Percentiles rank a stretch among this genome's conserved stretches.
phyloP scores from a whole-genome alignment of 805 yeast species.

The Saccharomycopsis babjevae region DNA sequence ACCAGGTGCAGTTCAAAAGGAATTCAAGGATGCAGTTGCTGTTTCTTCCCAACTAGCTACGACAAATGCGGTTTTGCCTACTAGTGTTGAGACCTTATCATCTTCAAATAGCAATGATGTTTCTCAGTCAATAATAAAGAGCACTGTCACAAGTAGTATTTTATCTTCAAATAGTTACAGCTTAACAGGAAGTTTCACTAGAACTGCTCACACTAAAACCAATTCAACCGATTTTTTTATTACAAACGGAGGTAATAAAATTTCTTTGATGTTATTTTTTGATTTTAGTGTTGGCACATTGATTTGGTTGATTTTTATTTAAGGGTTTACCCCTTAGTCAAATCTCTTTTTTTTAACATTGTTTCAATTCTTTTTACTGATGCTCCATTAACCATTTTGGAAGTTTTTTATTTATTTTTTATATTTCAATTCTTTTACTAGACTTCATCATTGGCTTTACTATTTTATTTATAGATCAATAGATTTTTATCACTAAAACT shows the following conservation, averaged over 20 bases:
- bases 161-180: too few species aligned
- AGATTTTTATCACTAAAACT: too few species aligned
- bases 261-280: background rate
- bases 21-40: too few species aligned
- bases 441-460: background rate
- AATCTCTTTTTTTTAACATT: background rate
- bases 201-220: background rate
- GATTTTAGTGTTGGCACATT: background rate
- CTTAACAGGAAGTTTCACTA: too few species aligned
- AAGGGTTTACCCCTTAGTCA: background rate
- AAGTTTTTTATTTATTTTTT: background rate
- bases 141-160: too few species aligned
- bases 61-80: too few species aligned
- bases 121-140: too few species aligned
- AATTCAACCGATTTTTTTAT: background rate
- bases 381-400: background rate
- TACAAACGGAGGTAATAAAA: background rate
- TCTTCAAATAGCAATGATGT: too few species aligned
- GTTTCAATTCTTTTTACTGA: background rate
- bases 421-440: background rate
- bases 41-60: too few species aligned
- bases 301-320: background rate
- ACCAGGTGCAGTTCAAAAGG: too few species aligned
- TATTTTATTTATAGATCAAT: background rate
- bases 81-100: too few species aligned